Evolutionary conservation across 768 basidiomycete genomes (phyloP).

Genomic region (Holtermanniella nyarrowii): DNA sequence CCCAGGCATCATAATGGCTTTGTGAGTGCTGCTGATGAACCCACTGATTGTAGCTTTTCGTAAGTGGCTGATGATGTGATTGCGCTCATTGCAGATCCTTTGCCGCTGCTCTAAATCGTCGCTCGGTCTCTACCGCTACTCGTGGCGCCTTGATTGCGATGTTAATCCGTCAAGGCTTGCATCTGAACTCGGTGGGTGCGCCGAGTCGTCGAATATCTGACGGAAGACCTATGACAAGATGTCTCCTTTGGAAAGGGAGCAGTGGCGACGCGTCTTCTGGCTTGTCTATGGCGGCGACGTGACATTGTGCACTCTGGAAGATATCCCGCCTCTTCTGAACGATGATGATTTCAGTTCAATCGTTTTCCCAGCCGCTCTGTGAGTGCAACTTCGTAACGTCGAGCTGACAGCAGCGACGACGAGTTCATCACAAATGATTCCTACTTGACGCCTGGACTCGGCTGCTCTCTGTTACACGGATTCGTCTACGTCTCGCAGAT

Average conservation of each 20-base stretch:
- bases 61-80: too few relatives aligned
- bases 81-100: too few relatives aligned
- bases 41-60: too few relatives aligned
- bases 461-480: slow-evolving; percentile 73
- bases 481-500: slow-evolving; percentile 78
- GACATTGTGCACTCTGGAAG: slow-evolving; percentile 54
- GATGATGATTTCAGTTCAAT: slow-evolving; percentile 65
- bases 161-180: too few relatives aligned
- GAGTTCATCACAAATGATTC: slow-evolving; percentile 66
- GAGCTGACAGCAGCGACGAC: slow-evolving; percentile 39
- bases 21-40: too few relatives aligned
- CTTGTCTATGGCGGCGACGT: slow-evolving; percentile 83
- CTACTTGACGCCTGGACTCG: slow-evolving; percentile 74
- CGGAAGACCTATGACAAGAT: slow-evolving; percentile 70
- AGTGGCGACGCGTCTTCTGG: slow-evolving; percentile 77
- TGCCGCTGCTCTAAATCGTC: too few relatives aligned
- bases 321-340: slow-evolving; percentile 39
- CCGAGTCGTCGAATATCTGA: too few relatives aligned
- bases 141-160: too few relatives aligned
- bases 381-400: slow-evolving; percentile 21
- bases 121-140: too few relatives aligned
- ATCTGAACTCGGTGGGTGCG: too few relatives aligned
- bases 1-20: too few relatives aligned
- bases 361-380: slow-evolving; percentile 34
- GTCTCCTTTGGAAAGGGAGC: slow-evolving; percentile 77